Base-by-base conservation (phyloP, 2,329 filamentous ascomycete genomes). In the Nemania sp. region DNA sequence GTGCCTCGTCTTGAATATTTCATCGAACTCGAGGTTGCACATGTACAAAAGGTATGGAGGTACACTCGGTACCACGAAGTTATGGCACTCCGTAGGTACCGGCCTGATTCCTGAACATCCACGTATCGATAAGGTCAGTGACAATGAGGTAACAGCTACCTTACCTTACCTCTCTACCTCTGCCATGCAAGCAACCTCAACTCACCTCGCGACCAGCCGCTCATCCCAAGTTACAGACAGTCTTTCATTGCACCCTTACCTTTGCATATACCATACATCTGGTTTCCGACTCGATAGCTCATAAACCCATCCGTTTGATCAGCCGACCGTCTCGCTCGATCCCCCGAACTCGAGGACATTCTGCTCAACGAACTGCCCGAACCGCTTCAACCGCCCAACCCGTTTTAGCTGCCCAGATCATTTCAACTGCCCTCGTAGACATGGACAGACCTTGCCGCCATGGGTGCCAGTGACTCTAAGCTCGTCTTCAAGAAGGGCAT, bases 401-500 rank as follows among this genome's bases (percentile, higher is more conserved):
- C n/a, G n/a, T n/a, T n/a, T n/a, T n/a, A 25, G 42, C 46, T 15
- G 50, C n/a, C 25, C 40, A 4, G 37, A 12, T 5, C 45, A 48
- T 15, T 37, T 46, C 51, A 29, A 37, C 46, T 50, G 18, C 40
- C 42, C 21, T 64, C 37, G 63, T 69, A 66, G 68, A 62, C 64
- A 68, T 71, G 69, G 59, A 69, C 69, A 69, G 67, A 68, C 63
- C 61, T 65, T 63, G 60, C 59, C 67, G 74, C 72, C 58, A 99
- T 99, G 95, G 95, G 95, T 78, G 94, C 94, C 74, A 97, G 94
- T 79, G 94, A 98, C 80, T 98, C 94, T 72, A 98, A 98, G 84
- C 88, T 98, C 74, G 92, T 94, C 74, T 98, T 99, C 85, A 98
- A 97, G 80, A 91, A 96, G 79, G 94, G 93, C 78, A 96, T 98